Percentiles rank a stretch among this genome's conserved stretches.
Evolutionary conservation across 2,329 filamentous ascomycete species (phyloP).

Genomic region (Penicillium freii): DNA sequence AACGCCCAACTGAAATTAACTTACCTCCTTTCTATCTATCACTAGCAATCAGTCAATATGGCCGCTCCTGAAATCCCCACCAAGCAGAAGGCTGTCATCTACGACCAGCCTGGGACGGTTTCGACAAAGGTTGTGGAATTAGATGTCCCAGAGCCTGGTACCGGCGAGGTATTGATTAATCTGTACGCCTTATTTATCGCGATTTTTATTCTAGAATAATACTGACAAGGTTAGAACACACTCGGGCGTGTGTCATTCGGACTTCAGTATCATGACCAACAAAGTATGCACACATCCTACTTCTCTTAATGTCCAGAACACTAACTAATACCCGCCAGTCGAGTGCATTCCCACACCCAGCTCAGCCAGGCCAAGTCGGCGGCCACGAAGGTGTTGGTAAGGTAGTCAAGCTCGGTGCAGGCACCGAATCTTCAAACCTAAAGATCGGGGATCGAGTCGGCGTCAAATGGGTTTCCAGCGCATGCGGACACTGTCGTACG

Average conservation of each 20-base stretch:
- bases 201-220: neutral
- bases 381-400: conserved; percentile 68
- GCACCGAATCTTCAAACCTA: conserved; percentile 55
- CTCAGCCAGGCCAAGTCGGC: conserved; percentile 61
- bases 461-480: conserved; percentile 64
- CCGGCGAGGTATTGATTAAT: conserved; percentile 62
- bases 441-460: conserved; percentile 67
- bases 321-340: conserved; percentile 41
- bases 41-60: conserved; percentile 27
- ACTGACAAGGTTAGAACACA: conserved; percentile 48
- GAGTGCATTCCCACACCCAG: conserved; percentile 57
- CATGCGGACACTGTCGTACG: conserved; percentile 54
- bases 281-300: conserved; percentile 21
- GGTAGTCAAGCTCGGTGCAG: conserved; percentile 63
- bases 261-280: conserved; percentile 57
- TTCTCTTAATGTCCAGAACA: neutral
- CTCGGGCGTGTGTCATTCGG: conserved; percentile 64
- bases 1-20: neutral
- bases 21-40: neutral
- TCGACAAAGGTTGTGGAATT: conserved; percentile 64
- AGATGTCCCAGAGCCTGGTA: conserved; percentile 63
- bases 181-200: conserved; percentile 45
- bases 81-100: conserved; percentile 63
- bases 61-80: conserved; percentile 49
- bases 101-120: conserved; percentile 64